These are phyloP conservation scores for Diaporthe destruens DNA, from an alignment of 2,329 filamentous ascomycete species.

Conservation along the genomic window DNA sequence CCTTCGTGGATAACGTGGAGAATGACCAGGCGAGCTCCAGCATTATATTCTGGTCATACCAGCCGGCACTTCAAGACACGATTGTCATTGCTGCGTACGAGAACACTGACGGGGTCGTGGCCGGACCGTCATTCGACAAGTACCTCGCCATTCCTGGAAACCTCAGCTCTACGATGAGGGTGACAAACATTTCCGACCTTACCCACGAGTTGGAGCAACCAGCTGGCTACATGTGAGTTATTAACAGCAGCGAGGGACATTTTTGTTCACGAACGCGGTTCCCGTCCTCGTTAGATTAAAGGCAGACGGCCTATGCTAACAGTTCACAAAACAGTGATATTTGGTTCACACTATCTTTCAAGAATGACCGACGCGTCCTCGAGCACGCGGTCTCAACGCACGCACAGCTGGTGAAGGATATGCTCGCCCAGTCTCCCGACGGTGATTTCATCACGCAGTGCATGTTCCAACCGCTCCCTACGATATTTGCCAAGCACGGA, in stretches of 20 bases:
- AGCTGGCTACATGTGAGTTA: neutral
- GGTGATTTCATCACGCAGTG: constrained; percentile 23
- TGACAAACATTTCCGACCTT: constrained; percentile 9
- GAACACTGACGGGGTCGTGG: constrained; percentile 6
- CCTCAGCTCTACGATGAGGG: neutral
- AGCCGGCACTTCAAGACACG: neutral
- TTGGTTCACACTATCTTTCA: neutral
- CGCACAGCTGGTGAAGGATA: neutral
- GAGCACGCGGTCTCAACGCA: constrained; percentile 16
- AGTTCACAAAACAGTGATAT: neutral
- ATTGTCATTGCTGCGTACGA: constrained; percentile 3
- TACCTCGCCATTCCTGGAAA: neutral
- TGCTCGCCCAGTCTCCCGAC: constrained; percentile 10
- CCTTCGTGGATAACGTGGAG: neutral
- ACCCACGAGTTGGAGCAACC: constrained; percentile 5
- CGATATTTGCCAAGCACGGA: constrained; percentile 20
- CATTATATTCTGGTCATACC: constrained; percentile 5
- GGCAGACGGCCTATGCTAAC: neutral
- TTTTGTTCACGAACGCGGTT: neutral
- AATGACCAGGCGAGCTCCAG: constrained; percentile 20
- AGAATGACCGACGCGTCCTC: neutral
- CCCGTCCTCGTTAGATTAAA: neutral
- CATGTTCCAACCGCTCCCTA: constrained; percentile 32
- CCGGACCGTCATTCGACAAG: constrained; percentile 6
- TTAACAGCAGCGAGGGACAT: neutral